phyloP scores from a whole-genome alignment of 106 monocot species.

The Dendrobium officinale region DNA sequence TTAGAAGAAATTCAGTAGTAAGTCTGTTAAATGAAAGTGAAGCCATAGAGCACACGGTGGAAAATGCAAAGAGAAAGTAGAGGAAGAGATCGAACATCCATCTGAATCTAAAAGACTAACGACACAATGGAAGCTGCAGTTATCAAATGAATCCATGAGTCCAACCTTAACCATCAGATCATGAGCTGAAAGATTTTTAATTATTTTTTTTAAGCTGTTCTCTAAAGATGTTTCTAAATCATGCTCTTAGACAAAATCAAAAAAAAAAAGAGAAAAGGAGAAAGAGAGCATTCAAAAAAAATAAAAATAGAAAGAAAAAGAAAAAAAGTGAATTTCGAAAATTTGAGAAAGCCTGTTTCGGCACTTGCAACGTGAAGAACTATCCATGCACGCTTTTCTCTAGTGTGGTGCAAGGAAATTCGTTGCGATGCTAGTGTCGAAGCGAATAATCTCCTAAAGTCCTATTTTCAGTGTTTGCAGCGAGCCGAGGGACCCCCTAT shows the following conservation, averaged over 20 bases:
- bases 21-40: conserved; percentile 56
- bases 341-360: no score
- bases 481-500: no score
- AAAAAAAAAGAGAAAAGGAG: conserved; percentile 15
- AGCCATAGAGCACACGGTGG: conserved; percentile 74
- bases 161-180: conserved; percentile 31
- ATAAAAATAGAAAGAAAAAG: no score
- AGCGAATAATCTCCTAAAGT: no score
- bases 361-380: no score
- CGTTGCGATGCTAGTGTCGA: no score
- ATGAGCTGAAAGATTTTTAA: background rate
- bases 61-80: conserved; percentile 50
- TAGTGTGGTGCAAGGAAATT: no score
- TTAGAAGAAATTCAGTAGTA: conserved; percentile 36
- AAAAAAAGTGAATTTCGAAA: no score
- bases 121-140: conserved; percentile 37
- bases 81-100: conserved; percentile 19
- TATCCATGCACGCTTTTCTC: no score
- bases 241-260: conserved; percentile 18
- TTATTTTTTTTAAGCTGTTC: background rate
- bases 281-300: conserved; percentile 27
- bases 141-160: conserved; percentile 68
- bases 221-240: conserved; percentile 19
- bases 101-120: conserved; percentile 30
- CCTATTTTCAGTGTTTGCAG: no score